Base-by-base conservation (phyloP, 805 yeast genomes). In the Wickerhamomyces rabaulensis region DNA sequence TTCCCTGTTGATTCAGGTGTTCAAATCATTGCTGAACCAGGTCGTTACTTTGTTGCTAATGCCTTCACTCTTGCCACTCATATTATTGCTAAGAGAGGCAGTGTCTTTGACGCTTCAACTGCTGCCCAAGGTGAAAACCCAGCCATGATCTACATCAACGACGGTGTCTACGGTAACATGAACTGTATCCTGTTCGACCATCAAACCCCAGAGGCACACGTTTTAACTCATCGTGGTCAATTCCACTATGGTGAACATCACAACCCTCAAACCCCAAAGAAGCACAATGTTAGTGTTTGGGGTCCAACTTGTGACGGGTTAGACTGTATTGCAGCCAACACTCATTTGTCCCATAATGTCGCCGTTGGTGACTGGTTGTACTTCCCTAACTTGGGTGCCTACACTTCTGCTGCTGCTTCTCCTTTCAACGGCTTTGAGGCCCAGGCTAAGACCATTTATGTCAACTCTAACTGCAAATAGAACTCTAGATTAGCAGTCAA, bases 281-380 rank as follows among this genome's bases (percentile, higher is more conserved):
- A 64, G 38, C 58, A 64, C 52, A 64, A 64, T 39, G 84, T 77
- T 44, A 87, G 96, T 4, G 75, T 94, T 50, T 92, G 99, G 99
- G 99, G 99, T 6, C 99, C 98, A 40, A 92, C 98, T 17, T 92
- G 99, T 69, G 99, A 92, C 67, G 97, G 97, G 3, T 73, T 92
- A 52, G 99, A 92, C 65, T 85, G 95, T 64, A 79, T 92, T 48
- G 64, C 85, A 17, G 64, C 71, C 41, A 71, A 69, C 33, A 70
- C 79, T 49, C 56, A 55, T 31, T 71, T 92, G 58, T 72, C 82
- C 17, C 72, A 76, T 45, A 79, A 80, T 36, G 80, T 89, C 39
- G 70, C 73, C 19, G 84, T 86, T 39, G 98, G 97, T 9, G 98
- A 92, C 64, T 92, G 98, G 98, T 63, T 92, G 47, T 88, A 82